Evolutionary conservation across 495 filamentous ascomycete genomes (phyloP).

Genomic region (Penicillium diatomitis): DNA sequence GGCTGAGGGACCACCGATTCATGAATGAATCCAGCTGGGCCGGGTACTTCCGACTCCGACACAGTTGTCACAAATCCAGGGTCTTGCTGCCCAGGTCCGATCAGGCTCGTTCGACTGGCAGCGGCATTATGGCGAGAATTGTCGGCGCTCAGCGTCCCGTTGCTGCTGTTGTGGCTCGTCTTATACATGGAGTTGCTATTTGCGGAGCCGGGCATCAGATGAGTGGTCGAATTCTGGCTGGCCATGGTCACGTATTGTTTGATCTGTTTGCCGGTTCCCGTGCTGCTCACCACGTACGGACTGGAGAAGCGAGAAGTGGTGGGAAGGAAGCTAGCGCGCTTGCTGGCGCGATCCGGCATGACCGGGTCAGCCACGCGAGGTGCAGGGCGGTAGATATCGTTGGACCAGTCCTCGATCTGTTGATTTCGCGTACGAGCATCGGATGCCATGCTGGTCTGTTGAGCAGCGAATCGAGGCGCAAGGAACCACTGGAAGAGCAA

Average conservation of each 20-base stretch:
- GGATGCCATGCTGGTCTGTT: constrained; percentile 58
- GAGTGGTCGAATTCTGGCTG: constrained; percentile 74
- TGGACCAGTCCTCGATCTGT: constrained; percentile 97
- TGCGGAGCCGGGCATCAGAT: constrained; percentile 55
- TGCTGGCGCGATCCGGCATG: constrained; percentile 59
- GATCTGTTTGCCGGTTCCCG: constrained; percentile 37
- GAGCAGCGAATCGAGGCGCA: constrained; percentile 67
- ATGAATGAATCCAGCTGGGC: constrained; percentile 91
- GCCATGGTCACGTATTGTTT: constrained; percentile 85
- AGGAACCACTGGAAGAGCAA: constrained; percentile 94
- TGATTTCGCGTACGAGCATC: constrained; percentile 73
- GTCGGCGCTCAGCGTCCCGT: constrained; percentile 42
- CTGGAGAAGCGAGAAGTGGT: constrained; percentile 90
- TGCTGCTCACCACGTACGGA: constrained; percentile 67
- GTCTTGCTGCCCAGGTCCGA: constrained; percentile 29
- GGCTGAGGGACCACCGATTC: constrained; percentile 94
- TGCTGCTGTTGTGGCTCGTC: constrained; percentile 59
- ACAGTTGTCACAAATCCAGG: constrained; percentile 44
- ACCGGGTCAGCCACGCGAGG: constrained; percentile 65
- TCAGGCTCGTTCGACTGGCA: constrained; percentile 46
- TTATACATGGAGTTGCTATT: constrained; percentile 52
- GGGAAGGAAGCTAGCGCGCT: constrained; percentile 73
- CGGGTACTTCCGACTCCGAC: constrained; percentile 59
- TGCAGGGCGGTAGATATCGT: constrained; percentile 91
- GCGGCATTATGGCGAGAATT: constrained; percentile 26